Evolutionary conservation across 495 filamentous ascomycete species (phyloP).

Genomic region (Penicillium lividum): DNA sequence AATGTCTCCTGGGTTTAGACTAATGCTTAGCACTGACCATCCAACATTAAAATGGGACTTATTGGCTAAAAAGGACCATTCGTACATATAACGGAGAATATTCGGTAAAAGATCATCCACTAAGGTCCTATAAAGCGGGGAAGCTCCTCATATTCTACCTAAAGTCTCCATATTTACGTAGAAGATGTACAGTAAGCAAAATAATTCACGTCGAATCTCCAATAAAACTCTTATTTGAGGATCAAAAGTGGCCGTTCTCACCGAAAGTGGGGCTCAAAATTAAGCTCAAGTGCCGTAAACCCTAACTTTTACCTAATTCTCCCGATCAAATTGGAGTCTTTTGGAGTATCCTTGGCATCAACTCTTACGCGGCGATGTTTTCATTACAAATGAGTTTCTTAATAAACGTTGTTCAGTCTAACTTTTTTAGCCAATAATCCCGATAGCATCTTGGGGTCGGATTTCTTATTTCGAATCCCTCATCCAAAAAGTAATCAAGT

Average conservation of each 20-base stretch:
- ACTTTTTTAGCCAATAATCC: constrained; percentile 21
- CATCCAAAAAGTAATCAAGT: background rate
- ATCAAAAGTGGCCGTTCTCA: background rate
- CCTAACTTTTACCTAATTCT: constrained; percentile 29
- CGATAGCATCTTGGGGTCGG: constrained; percentile 9
- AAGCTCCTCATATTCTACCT: background rate
- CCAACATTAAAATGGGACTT: background rate
- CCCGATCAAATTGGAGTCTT: constrained; percentile 22
- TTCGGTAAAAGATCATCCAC: background rate
- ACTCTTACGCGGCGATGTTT: constrained; percentile 16
- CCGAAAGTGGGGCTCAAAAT: constrained; percentile 20
- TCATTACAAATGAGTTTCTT: constrained; percentile 18
- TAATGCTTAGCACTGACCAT: background rate
- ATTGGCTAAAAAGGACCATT: background rate
- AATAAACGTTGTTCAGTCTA: background rate
- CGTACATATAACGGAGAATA: background rate
- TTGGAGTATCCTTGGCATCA: constrained; percentile 19
- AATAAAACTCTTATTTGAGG: background rate
- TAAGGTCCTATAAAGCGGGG: background rate
- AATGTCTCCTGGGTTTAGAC: background rate
- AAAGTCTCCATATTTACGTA: background rate
- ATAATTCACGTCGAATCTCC: background rate
- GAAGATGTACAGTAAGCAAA: background rate
- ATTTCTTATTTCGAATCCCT: constrained; percentile 3
- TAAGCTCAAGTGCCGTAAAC: constrained; percentile 23